Evolutionary conservation across 345 rosid species (phyloP), one percentile per base, ranked within the genome.

Genomic region (Gossypium herbaceum): DNA sequence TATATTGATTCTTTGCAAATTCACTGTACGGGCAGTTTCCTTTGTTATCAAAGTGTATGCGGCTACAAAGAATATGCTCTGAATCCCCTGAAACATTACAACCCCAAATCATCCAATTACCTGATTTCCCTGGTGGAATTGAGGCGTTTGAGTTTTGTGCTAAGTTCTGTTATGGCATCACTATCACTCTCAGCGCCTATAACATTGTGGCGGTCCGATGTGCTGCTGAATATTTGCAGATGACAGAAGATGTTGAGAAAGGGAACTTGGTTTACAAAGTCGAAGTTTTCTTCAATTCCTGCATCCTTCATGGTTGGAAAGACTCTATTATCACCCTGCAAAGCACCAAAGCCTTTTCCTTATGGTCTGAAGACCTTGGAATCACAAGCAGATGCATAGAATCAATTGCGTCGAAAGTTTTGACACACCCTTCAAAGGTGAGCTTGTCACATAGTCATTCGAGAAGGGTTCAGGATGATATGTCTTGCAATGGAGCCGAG

Each of bases 141-240:
- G 97, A 95, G 51, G 94, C 97, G 34, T 95, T 95, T 69, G 98
- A 95, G 80, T 87, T 95, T 24, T 93, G 98, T 57, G 96, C 99
- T 47, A 95, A 95, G 75, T 95, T 93, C 87, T 95, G 99, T 61
- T 93, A 95, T 22, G 97, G 99, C 22, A 95, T 95, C 51, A 91
- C 98, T 11, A 87, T 95, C 80, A 95, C 99, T 0, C 87, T 93
- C 9, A 93, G 98, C 52, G 97, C 97, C 12, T 89, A 90, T 88
- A 95, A 93, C 87, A 89, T 95, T 58, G 94, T 95, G 20, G 87
- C 94, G 1, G 96, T 82, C 15, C 81, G 96, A 72, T 93, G 99
- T 68, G 97, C 98, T 0, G 94, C 98, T 2, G 99, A 93, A 75
- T 95, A 91, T 77, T 74, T 95, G 72, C 96, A 95, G 79, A 95